phyloP scores from a whole-genome alignment of 1,284 basidiomycete genomes.

The Spongiforma sp. region DNA sequence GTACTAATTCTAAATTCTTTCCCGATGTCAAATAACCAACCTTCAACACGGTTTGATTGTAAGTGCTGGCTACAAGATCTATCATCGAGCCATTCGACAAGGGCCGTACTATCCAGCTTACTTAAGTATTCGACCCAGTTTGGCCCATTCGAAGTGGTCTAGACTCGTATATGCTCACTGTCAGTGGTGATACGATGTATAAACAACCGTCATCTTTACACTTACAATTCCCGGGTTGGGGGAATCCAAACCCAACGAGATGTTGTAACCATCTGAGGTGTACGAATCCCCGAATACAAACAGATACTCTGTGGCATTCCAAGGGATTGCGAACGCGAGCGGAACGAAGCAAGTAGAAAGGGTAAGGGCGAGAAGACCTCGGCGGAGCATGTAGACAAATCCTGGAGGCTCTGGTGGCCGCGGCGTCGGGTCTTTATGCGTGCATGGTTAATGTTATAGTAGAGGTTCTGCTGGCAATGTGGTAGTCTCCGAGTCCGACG shows the following conservation, averaged over 20 bases:
- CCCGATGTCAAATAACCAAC: constrained; percentile 32
- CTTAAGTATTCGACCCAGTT: constrained; percentile 66
- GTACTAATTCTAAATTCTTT: too few species aligned
- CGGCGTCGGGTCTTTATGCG: too few species aligned
- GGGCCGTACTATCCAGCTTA: constrained; percentile 30
- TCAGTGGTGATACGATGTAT: constrained; percentile 3
- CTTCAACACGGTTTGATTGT: constrained; percentile 61
- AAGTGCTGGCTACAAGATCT: constrained; percentile 42
- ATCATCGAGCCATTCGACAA: background rate
- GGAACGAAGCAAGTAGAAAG: constrained; percentile 6
- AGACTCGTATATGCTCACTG: constrained; percentile 7
- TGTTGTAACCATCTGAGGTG: constrained; percentile 57
- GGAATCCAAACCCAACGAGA: constrained; percentile 61
- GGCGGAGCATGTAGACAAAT: too few species aligned
- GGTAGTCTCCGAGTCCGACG: too few species aligned
- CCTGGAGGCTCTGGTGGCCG: too few species aligned
- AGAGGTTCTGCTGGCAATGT: too few species aligned
- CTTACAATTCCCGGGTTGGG: constrained; percentile 57
- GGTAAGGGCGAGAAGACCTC: constrained; percentile 10
- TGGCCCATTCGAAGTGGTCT: constrained; percentile 67
- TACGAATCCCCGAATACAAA: constrained; percentile 67
- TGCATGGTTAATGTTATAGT: too few species aligned
- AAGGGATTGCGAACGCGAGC: constrained; percentile 37
- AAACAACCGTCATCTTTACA: constrained; percentile 9
- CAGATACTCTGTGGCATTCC: constrained; percentile 51